phyloP scores from a whole-genome alignment of 2,329 filamentous ascomycete species.

The Colletotrichum graminicola region DNA sequence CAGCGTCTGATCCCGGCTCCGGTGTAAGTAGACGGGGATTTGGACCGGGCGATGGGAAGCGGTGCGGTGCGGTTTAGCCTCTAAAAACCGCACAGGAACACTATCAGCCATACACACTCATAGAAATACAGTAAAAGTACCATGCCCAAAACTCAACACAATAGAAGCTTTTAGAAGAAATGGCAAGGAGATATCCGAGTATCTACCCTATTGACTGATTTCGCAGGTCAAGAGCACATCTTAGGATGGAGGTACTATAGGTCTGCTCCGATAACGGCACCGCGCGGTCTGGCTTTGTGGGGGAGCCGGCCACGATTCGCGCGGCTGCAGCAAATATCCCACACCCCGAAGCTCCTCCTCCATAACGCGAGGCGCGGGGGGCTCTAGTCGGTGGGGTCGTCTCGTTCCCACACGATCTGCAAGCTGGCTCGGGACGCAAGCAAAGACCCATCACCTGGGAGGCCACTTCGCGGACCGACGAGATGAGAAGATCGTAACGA shows the following conservation, averaged over 20 bases:
- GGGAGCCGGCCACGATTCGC: not conserved
- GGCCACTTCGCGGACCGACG: not conserved
- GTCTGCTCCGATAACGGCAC: conserved; percentile 18
- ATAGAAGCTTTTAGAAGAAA: no score
- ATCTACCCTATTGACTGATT: no score
- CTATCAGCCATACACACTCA: no score
- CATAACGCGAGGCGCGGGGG: not conserved
- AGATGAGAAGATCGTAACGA: not conserved
- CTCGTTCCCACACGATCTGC: not conserved
- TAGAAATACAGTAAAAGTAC: no score
- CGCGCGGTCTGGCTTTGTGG: not conserved
- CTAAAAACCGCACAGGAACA: no score
- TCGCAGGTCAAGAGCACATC: no score
- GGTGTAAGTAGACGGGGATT: not conserved
- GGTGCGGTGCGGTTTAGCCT: not conserved
- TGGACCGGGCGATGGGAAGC: no score
- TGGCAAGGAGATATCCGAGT: no score
- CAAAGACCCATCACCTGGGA: not conserved
- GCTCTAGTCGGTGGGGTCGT: not conserved
- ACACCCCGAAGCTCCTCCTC: not conserved
- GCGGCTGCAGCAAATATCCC: not conserved
- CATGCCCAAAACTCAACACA: no score
- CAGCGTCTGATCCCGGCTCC: conserved; percentile 1
- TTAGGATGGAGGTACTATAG: no score
- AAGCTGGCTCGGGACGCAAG: not conserved